These are phyloP conservation scores for Gaeumannomyces sp. DNA, from an alignment of 2,329 filamentous ascomycete genomes.

Conservation along the genomic window DNA sequence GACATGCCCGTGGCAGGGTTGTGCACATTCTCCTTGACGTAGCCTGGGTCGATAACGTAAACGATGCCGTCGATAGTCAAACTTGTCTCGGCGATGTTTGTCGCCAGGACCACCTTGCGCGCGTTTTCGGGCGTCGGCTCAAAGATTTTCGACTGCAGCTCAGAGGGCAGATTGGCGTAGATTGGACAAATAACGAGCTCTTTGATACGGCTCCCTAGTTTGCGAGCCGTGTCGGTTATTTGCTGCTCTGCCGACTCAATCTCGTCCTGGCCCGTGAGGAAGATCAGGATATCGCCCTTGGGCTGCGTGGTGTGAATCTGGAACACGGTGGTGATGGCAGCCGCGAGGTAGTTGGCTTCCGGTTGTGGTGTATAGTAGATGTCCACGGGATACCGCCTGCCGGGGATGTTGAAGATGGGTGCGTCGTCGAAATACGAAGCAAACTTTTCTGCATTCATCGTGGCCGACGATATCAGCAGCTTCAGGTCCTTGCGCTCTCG, in stretches of 20 bases:
- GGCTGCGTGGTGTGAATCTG: conserved; percentile 88
- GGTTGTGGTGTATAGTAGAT: conserved; percentile 87
- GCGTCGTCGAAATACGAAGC: conserved; percentile 85
- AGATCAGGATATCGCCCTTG: conserved; percentile 85
- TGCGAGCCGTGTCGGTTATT: conserved; percentile 77
- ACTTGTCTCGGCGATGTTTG: conserved; percentile 95
- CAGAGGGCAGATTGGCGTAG: conserved; percentile 86
- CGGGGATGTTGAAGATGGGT: conserved; percentile 92
- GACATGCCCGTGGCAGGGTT: conserved; percentile 91
- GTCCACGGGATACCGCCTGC: conserved; percentile 80
- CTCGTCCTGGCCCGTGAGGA: conserved; percentile 92
- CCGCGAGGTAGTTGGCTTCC: conserved; percentile 88
- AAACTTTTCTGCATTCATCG: conserved; percentile 91
- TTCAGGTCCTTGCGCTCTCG: conserved; percentile 79
- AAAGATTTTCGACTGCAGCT: conserved; percentile 89
- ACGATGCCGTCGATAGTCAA: conserved; percentile 94
- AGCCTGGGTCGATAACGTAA: conserved; percentile 92
- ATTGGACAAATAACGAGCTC: conserved; percentile 90
- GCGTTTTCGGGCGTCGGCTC: conserved; percentile 81
- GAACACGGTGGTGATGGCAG: conserved; percentile 87
- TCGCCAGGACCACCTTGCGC: conserved; percentile 87
- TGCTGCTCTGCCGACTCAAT: conserved; percentile 84
- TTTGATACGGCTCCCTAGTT: conserved; percentile 75
- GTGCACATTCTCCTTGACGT: conserved; percentile 92
- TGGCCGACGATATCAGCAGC: conserved; percentile 87